Evolutionary conservation across 192 early-diverging fungal species (phyloP), one percentile per base, ranked within the genome.

Genomic region (Mortierella hygrophila): DNA sequence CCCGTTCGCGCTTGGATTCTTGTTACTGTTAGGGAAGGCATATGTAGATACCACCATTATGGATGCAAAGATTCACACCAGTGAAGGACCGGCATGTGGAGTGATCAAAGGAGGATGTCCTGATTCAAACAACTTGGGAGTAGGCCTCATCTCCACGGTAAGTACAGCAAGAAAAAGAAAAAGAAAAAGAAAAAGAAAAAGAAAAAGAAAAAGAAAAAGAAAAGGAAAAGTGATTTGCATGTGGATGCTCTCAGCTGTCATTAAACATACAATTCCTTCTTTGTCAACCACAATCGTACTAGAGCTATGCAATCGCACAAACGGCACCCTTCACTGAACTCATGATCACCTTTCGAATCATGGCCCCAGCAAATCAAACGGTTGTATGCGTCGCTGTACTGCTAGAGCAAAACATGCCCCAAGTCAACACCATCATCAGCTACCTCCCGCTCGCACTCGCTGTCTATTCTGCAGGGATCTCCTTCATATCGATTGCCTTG

Each of bases 251-350:
- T 70, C 38, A 11, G 5, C 8, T 23, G 38, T 40, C 26, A 37
- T 16, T 21, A 47, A 42, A 4, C n/a, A 23, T 63, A 44, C 38
- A 49, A 37, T 35, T 78, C 8, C 8, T 16, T 49, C 29, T 38
- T 70, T 26, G 46, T 68, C n/a, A 41, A 21, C 6, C 69, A 16
- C 29, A 57, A 47, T 57, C 37, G 16, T 52, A 60, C 0, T 35
- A 86, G 84, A 81, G 78, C 72, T 75, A 73, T 44, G 78, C 84
- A 1, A 78, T 86, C 7, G 38, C 20, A 4, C 84, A 77, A 44
- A 46, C 68, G 5, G 74, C 79, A 37, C 84, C 84, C 8, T 86
- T 86, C 73, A 75, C 79, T 21, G 84, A 86, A 40, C 84, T 86
- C 23, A 42, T 80, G 71, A 37, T 86, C 63, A 74, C n/a, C 54